Base-by-base conservation (phyloP, 2,329 filamentous ascomycete species). In the Epicoccum sorghinum region DNA sequence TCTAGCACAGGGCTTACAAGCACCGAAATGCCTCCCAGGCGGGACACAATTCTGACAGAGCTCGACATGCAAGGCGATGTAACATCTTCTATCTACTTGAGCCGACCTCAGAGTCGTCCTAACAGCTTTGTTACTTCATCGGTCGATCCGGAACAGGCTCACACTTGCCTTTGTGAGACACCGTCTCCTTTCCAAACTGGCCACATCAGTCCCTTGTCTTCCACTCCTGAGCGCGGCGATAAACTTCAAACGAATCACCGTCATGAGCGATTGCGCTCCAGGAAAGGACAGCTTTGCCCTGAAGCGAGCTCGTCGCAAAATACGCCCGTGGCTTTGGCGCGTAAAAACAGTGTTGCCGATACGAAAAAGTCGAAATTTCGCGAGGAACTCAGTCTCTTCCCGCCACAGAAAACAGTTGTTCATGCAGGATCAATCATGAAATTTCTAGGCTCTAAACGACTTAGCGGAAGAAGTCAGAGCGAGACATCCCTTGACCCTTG, bases 11-110 rank as follows among this genome's bases (percentile, higher is more conserved):
- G 74, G 5, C 74, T 77, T 43, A 61, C 66, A 7, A 75, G 72
- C 51, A 61, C 66, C 6, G 68, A 67, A 12, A 61, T 77, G 3
- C 74, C 75, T 12, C 64, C 61, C n/a, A 65, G 54, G 43, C 77
- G 75, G 75, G 76, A 73, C 4, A 71, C 63, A 25, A 70, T 77
- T 3, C 29, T 75, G 4, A 35, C 50, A 4, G 59, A 63, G 10
- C 38, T 36, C 24, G 55, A 62, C 37, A 39, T 58, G 18, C 56
- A 48, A 36, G 43, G 48, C 23, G 64, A 68, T 49, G 48, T 61
- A n/a, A 60, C 61, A 13, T 78, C 76, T 0, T 79, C 77, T 0
- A 64, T 77, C 14, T 79, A 78, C 38, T 76, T 73, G 1, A 71
- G 70, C 27, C 59, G 77, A 60, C 68, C 75, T 33, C 60, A 75